Base-by-base conservation (phyloP, 345 rosid genomes). In the Heritiera fomes region DNA sequence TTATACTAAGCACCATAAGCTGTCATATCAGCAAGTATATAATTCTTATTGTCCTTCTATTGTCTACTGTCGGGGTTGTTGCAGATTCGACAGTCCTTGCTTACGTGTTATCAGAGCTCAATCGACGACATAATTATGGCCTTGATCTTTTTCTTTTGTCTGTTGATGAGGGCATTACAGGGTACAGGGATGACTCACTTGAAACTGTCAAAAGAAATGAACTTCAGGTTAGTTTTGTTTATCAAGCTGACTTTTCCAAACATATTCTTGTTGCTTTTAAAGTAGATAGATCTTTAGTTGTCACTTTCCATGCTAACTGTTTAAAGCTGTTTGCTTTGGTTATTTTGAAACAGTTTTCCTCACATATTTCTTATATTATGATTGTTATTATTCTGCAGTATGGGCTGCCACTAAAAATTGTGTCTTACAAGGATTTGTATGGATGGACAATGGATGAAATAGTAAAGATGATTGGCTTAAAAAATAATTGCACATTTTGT, bases 381-480 rank as follows among this genome's bases (percentile, higher is more conserved):
- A 5, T 41, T 2, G 10, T 64, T 40, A 0, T 58, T 65, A 14
- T 46, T 69, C 1, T 74, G 47, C 84, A 95, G 99, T 95, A 95
- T 86, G 97, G 92, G 7, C 82, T 95, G 80, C 98, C 99, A 6
- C 88, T 95, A 32, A 85, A 91, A 87, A 90, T 93, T 69, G 91
- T 94, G 80, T 93, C 99, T 14, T 95, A 95, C 90, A 93, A 93
- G 89, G 98, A 95, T 82, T 86, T 95, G 61, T 95, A 95, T 83
- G 99, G 99, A 81, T 93, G 99, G 99, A 95, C 99, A 1, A 95
- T 93, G 99, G 99, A 95, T 68, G 99, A 95, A 82, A 93, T 95
- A 81, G 99, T 95, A 58, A 92, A 91, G 87, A 89, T 92, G 92
- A 95, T 95, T 18, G 98, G 98, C 67, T 65, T 95, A 64, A 95